A percentile compares a stretch with the other conserved stretches of the same genome.
Conservation (phyloP, 2,329 filamentous ascomycete species). For the Pyrenochaeta sp. region DNA sequence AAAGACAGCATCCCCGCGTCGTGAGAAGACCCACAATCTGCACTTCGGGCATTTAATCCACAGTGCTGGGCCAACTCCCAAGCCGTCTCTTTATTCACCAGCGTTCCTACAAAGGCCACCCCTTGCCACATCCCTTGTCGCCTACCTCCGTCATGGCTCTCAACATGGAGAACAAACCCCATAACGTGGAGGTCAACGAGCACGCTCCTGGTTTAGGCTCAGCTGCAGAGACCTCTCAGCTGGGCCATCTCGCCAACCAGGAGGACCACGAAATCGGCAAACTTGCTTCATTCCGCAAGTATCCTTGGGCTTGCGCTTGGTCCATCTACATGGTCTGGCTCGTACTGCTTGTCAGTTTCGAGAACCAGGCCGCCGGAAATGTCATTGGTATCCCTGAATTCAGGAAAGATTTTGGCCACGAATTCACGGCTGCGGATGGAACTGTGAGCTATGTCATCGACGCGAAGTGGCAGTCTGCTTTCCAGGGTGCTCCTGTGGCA, state of each 20-base stretch:
- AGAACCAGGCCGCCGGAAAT: constrained; percentile 54
- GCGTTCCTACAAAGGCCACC: neutral
- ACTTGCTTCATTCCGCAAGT: constrained; percentile 34
- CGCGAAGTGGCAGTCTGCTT: constrained; percentile 57
- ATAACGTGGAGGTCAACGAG: constrained; percentile 24
- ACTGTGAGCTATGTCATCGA: constrained; percentile 52
- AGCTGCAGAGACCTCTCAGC: constrained; percentile 15
- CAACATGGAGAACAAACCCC: constrained; percentile 12
- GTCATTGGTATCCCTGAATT: constrained; percentile 57
- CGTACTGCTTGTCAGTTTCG: constrained; percentile 52
- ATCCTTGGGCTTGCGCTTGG: constrained; percentile 47
- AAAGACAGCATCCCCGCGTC: neutral
- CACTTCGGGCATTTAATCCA: neutral
- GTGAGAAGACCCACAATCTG: neutral
- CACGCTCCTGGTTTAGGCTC: constrained; percentile 9
- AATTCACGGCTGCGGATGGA: constrained; percentile 31
- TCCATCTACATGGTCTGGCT: constrained; percentile 53
- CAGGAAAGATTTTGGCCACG: constrained; percentile 55
- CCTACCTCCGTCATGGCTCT: constrained; percentile 4
- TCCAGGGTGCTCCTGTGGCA: constrained; percentile 55
- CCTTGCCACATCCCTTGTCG: neutral
- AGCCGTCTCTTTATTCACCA: neutral
- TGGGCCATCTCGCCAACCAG: constrained; percentile 28
- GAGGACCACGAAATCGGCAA: constrained; percentile 34
- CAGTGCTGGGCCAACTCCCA: neutral